Conservation (phyloP, 495 filamentous ascomycete species). For the Hypoxylon trugodes region DNA sequence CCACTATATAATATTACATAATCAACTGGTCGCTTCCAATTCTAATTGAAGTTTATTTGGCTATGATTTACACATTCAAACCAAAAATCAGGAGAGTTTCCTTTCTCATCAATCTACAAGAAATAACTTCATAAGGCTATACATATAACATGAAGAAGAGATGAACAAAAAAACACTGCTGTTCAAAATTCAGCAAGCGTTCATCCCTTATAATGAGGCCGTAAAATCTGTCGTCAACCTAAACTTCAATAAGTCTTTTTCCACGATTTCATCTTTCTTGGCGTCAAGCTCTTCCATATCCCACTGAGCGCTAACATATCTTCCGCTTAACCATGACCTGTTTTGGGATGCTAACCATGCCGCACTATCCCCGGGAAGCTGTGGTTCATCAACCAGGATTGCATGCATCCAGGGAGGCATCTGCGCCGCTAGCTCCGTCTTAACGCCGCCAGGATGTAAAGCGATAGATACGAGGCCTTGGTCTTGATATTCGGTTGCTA, state of each 20-base stretch:
- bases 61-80: too few relatives aligned
- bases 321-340: slow-evolving; percentile 51
- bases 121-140: too few relatives aligned
- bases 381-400: slow-evolving; percentile 43
- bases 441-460: slow-evolving; percentile 56
- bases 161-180: too few relatives aligned
- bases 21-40: too few relatives aligned
- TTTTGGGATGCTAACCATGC: slow-evolving; percentile 49
- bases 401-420: slow-evolving; percentile 37
- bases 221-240: slow-evolving; percentile 46
- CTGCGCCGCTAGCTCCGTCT: slow-evolving; percentile 48
- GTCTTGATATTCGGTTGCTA: slow-evolving; percentile 51
- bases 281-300: slow-evolving; percentile 58
- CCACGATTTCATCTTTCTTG: slow-evolving; percentile 55
- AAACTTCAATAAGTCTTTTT: slow-evolving; percentile 55
- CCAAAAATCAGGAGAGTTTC: too few relatives aligned
- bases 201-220: background rate
- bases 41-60: too few relatives aligned
- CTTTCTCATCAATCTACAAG: too few relatives aligned
- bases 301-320: slow-evolving; percentile 52
- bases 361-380: slow-evolving; percentile 49
- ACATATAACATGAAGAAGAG: too few relatives aligned
- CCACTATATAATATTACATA: background rate
- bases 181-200: too few relatives aligned
- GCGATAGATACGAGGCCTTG: slow-evolving; percentile 52